phyloP scores from a whole-genome alignment of 73 alveolate species.

The Paramecium caudatum region DNA sequence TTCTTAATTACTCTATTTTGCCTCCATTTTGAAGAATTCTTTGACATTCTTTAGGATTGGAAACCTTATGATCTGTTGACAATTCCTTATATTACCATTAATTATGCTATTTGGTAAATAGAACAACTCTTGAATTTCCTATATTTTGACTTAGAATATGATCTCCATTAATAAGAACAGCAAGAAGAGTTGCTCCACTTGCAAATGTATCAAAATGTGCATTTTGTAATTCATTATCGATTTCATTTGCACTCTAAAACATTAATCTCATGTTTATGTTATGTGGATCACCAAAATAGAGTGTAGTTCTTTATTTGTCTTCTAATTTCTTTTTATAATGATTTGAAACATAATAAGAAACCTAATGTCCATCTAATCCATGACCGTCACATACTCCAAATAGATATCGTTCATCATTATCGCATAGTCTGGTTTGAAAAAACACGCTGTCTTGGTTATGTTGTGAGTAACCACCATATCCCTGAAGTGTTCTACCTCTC shows the following conservation, averaged over 20 bases:
- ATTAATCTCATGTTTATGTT: neutral
- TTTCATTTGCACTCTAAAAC: neutral
- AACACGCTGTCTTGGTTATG: slow-evolving; percentile 6
- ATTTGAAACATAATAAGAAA: slow-evolving; percentile 34
- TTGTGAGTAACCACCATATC: neutral
- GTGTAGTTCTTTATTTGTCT: neutral
- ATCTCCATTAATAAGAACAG: slow-evolving; percentile 7
- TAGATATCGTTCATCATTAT: slow-evolving; percentile 19
- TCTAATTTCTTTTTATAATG: slow-evolving; percentile 4
- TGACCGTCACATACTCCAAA: slow-evolving; percentile 46
- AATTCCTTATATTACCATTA: slow-evolving; percentile 28
- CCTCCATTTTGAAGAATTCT: slow-evolving; percentile 30
- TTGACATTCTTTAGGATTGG: neutral
- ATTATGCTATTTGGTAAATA: neutral
- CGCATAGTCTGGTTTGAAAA: neutral
- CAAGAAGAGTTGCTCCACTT: slow-evolving; percentile 19
- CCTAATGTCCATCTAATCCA: slow-evolving; percentile 23
- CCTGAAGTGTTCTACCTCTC: neutral
- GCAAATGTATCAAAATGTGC: neutral
- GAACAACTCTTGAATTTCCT: slow-evolving; percentile 17
- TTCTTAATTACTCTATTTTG: neutral
- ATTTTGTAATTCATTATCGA: neutral
- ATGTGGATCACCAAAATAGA: slow-evolving; percentile 17
- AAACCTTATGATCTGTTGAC: neutral
- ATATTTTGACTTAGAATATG: neutral